phyloP scores from a whole-genome alignment of 140 eudicot genomes.

The Stevia rebaudiana region DNA sequence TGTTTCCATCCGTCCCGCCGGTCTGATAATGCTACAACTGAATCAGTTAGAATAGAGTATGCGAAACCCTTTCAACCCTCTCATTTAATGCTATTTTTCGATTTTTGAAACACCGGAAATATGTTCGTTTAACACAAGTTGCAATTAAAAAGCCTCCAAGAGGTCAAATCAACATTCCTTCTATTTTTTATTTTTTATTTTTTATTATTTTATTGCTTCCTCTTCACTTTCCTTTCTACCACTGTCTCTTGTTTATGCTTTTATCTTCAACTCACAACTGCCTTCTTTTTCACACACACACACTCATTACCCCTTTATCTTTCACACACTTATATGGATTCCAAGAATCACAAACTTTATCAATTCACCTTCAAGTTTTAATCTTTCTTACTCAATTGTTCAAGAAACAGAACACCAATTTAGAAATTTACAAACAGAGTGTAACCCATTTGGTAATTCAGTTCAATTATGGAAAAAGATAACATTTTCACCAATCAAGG shows the following conservation, averaged over 20 bases:
- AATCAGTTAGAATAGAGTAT: too few relatives aligned
- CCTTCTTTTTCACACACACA: slow-evolving; percentile 10
- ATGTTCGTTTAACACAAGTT: not conserved
- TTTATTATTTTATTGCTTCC: slow-evolving; percentile 28
- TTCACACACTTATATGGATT: slow-evolving; percentile 49
- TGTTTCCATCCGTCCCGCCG: too few relatives aligned
- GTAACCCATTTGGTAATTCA: slow-evolving; percentile 17
- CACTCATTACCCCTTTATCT: slow-evolving; percentile 32
- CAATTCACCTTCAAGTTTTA: slow-evolving; percentile 26
- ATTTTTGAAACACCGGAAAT: too few relatives aligned
- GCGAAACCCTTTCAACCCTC: too few relatives aligned
- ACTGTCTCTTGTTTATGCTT: slow-evolving; percentile 17
- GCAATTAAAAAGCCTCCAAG: not conserved
- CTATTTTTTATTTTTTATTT: slow-evolving; percentile 9
- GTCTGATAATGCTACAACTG: too few relatives aligned
- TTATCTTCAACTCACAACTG: slow-evolving; percentile 19
- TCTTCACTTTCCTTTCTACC: slow-evolving; percentile 22
- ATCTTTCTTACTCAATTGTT: slow-evolving; percentile 26
- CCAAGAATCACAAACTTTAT: slow-evolving; percentile 31
- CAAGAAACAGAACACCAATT: slow-evolving; percentile 25
- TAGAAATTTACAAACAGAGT: slow-evolving; percentile 12
- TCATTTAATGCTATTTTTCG: too few relatives aligned
- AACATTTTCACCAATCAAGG: slow-evolving; percentile 37
- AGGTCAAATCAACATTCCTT: slow-evolving; percentile 23
- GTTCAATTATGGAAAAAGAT: slow-evolving; percentile 39